These are phyloP conservation scores for Mortierella sp. DNA, from an alignment of 371 early-diverging fungal species.

Conservation along the genomic window DNA sequence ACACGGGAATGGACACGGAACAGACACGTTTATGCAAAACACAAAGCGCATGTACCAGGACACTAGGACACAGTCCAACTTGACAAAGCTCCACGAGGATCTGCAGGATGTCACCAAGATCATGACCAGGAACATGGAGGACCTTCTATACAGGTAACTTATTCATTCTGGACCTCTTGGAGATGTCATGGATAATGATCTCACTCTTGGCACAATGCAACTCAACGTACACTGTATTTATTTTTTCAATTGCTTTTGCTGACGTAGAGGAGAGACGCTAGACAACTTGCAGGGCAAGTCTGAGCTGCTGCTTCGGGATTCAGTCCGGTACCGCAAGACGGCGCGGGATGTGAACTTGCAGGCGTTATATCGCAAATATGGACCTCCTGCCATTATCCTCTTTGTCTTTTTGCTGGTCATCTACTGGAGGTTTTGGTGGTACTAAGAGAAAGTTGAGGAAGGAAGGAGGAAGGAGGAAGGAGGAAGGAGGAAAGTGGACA, in stretches of 20 bases:
- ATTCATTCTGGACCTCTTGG: background rate
- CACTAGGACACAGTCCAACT: conserved; percentile 91
- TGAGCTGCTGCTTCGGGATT: conserved; percentile 71
- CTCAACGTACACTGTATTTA: background rate
- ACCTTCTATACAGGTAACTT: conserved; percentile 95
- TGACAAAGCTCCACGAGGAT: conserved; percentile 95
- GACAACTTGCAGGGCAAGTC: conserved; percentile 65
- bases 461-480: background rate
- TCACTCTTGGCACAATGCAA: background rate
- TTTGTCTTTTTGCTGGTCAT: conserved; percentile 85
- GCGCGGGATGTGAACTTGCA: conserved; percentile 88
- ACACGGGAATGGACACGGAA: background rate
- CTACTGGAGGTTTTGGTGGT: conserved; percentile 80
- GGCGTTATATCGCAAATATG: conserved; percentile 95
- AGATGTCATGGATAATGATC: background rate
- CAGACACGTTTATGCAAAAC: conserved; percentile 97
- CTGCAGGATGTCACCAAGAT: conserved; percentile 96
- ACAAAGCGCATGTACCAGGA: conserved; percentile 96
- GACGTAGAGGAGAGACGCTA: conserved; percentile 55
- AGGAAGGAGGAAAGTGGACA: background rate
- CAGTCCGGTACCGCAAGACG: conserved; percentile 82
- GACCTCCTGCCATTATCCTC: conserved; percentile 87
- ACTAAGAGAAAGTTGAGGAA: conserved; percentile 55
- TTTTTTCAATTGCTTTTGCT: background rate
- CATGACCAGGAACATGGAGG: conserved; percentile 98